These are phyloP conservation scores for Inonotus obliquus DNA, from an alignment of 1,284 basidiomycete species.

Conservation along the genomic window DNA sequence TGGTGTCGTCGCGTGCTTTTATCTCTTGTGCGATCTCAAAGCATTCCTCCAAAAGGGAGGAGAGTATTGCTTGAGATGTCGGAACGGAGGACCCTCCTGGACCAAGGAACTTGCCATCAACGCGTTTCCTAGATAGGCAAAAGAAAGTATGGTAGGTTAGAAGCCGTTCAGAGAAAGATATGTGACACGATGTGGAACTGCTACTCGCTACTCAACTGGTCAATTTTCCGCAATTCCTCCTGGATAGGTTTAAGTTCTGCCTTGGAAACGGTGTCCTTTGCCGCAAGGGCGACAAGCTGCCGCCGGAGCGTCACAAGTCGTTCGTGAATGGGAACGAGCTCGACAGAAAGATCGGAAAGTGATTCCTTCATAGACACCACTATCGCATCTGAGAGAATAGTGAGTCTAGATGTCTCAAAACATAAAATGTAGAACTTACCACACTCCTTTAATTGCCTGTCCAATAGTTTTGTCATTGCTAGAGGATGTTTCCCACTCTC, in stretches of 20 bases:
- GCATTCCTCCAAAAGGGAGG: constrained; percentile 91
- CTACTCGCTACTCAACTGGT: constrained; percentile 79
- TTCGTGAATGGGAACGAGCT: constrained; percentile 88
- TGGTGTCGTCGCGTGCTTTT: constrained; percentile 89
- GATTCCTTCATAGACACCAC: constrained; percentile 78
- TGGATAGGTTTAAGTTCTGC: constrained; percentile 86
- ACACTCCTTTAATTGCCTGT: constrained; percentile 88
- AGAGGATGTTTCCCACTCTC: constrained; percentile 82
- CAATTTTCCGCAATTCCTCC: constrained; percentile 93
- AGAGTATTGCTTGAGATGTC: constrained; percentile 84
- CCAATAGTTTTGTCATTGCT: constrained; percentile 86
- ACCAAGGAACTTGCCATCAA: constrained; percentile 94
- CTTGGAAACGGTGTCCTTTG: constrained; percentile 81
- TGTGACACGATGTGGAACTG: constrained; percentile 27
- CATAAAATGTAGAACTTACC: constrained; percentile 48
- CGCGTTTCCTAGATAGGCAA: constrained; percentile 62
- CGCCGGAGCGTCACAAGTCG: constrained; percentile 85
- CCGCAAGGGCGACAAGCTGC: constrained; percentile 85
- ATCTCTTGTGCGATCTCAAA: constrained; percentile 98
- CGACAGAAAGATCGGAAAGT: constrained; percentile 78
- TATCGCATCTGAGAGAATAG: constrained; percentile 60
- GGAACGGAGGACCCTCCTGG: constrained; percentile 86
- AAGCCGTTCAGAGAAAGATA: constrained; percentile 21
- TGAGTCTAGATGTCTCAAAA: constrained; percentile 11
- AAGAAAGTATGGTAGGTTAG: neutral